Percentiles rank a stretch among this genome's conserved stretches.
These are phyloP conservation scores for Gautieria morchelliformis DNA, from an alignment of 768 basidiomycete genomes.

Conservation along the genomic window DNA sequence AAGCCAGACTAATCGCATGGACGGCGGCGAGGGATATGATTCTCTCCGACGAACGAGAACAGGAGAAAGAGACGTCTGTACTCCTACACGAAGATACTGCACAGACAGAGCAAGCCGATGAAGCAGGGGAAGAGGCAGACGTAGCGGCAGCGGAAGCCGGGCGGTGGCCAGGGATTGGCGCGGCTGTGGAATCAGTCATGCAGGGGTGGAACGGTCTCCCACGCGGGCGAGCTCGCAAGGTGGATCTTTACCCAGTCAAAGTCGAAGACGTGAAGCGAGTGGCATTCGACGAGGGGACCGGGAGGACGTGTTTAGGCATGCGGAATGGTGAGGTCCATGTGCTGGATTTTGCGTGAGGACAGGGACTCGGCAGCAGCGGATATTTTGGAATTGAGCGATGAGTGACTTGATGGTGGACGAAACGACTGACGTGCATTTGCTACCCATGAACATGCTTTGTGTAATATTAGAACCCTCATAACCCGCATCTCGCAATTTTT, in stretches of 20 bases:
- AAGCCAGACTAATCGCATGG: conserved; percentile 4
- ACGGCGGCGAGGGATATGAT: conserved; percentile 1
- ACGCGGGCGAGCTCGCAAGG: conserved; percentile 7
- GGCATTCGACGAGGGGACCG: conserved; percentile 8
- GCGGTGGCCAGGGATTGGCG: neutral
- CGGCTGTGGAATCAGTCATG: neutral
- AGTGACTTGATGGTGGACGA: neutral
- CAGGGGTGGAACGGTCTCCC: conserved; percentile 5
- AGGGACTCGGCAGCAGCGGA: neutral
- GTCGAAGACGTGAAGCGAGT: conserved; percentile 1
- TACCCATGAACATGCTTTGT: neutral
- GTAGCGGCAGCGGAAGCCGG: neutral
- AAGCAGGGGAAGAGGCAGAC: neutral
- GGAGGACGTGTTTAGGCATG: conserved; percentile 6
- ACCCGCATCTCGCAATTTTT: neutral
- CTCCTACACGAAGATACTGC: neutral
- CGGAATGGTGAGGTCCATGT: conserved; percentile 7
- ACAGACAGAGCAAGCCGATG: neutral
- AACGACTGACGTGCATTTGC: neutral
- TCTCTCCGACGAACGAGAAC: neutral
- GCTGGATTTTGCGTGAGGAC: conserved; percentile 4
- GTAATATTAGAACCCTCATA: neutral
- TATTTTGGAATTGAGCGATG: neutral
- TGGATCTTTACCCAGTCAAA: conserved; percentile 5
- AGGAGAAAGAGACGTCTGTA: neutral